Base-by-base conservation (phyloP, 805 yeast genomes). In the Lipomyces sp. region DNA sequence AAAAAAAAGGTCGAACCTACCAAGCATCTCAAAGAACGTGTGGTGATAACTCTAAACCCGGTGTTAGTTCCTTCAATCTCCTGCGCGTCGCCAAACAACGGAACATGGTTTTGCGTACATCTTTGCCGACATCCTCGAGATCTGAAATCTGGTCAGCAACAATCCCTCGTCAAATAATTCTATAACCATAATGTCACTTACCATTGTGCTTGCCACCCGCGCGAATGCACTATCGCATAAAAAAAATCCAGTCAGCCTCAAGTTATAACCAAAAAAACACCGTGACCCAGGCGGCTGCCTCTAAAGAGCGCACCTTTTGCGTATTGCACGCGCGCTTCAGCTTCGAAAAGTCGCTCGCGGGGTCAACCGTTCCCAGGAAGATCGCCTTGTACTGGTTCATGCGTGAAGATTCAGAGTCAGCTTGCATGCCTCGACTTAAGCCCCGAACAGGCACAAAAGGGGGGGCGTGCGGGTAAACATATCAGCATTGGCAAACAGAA, bases 351-450 rank as follows among this genome's bases (percentile, higher is more conserved):
- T 89, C 93, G 39, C 93, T 83, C 21, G 91, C 75, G 29, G 99
- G 99, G 63, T 93, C 98, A 41, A 89, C 97, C 8, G 97, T 90
- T 48, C 99, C 99, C 65, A 90, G 75, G 69, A 93, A 93, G 62
- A 93, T 93, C 13, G 98, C 96, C 71, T 93, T 93, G 72, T 90
- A 93, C 75, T 93, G 99, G 74, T 93, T 93, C 99, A 93, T 93
- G 24, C 60, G 59, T 55, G 39, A 23, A 44, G 11, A 33, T 26
- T 6, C 16, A 32, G 18, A 23, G 49, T 39, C 39, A 42, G 42
- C 35, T 35, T 28, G 10, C n/a, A n/a, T n/a, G n/a, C n/a, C n/a
- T n/a, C n/a, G n/a, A n/a, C n/a, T n/a, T n/a, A n/a, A n/a, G n/a
- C n/a, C n/a, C n/a, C n/a, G n/a, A n/a, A n/a, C n/a, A n/a, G n/a